Percentiles rank a stretch among this genome's conserved stretches.
These are phyloP conservation scores for Candida hungchunana DNA, from an alignment of 805 yeast species.

Conservation along the genomic window DNA sequence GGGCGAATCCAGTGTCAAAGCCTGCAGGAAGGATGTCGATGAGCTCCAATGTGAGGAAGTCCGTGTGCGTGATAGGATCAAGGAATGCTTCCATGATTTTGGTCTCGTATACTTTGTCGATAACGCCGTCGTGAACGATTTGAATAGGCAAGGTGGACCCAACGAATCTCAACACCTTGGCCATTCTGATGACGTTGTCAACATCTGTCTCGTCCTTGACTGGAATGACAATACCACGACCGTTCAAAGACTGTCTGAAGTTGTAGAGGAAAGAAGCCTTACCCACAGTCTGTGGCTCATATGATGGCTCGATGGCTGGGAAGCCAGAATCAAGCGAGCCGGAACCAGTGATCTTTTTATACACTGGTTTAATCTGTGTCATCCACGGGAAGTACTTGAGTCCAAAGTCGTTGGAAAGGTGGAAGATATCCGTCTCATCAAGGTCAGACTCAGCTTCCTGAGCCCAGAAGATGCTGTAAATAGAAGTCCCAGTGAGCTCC, in stretches of 20 bases:
- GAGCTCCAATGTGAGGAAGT: conserved; percentile 5
- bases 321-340: conserved; percentile 26
- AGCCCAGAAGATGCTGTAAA: conserved; percentile 5
- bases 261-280: conserved; percentile 29
- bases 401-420: conserved; percentile 31
- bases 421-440: conserved; percentile 9
- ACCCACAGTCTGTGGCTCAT: conserved; percentile 6
- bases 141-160: conserved; percentile 36
- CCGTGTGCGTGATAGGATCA: conserved; percentile 4
- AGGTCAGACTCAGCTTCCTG: conserved; percentile 7
- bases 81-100: conserved; percentile 8
- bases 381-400: conserved; percentile 37
- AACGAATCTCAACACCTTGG: conserved; percentile 39
- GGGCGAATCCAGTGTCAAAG: conserved; percentile 14
- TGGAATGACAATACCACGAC: conserved; percentile 53
- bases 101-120: conserved; percentile 20
- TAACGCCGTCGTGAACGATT: conserved; percentile 36
- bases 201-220: conserved; percentile 37
- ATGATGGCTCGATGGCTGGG: conserved; percentile 21
- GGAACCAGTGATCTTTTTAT: conserved; percentile 25
- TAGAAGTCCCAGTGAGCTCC: conserved; percentile 4
- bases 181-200: conserved; percentile 39
- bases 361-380: conserved; percentile 33
- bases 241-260: conserved; percentile 28
- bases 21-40: conserved; percentile 8